Conservation (phyloP, 139 green algal genomes). For the Coelastrella sp. region DNA sequence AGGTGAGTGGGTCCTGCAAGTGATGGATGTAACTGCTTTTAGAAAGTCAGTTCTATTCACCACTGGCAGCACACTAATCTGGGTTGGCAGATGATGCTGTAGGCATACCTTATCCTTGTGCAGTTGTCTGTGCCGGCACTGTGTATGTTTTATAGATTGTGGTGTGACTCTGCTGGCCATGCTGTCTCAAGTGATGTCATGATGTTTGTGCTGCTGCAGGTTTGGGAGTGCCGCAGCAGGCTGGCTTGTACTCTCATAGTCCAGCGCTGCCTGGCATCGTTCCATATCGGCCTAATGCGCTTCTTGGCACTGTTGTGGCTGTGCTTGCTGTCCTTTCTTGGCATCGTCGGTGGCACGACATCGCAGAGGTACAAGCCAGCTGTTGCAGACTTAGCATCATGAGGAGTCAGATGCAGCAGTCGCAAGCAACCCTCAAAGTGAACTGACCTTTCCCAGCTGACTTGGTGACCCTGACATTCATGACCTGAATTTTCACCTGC, state of each 20-base stretch:
- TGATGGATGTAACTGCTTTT: background rate
- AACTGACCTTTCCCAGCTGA: too few species aligned
- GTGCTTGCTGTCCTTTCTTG: slow-evolving; percentile 74
- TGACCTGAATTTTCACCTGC: background rate
- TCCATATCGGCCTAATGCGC: slow-evolving; percentile 51
- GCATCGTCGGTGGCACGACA: slow-evolving; percentile 35
- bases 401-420: background rate
- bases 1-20: slow-evolving; percentile 48
- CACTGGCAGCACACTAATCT: background rate
- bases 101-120: background rate
- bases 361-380: slow-evolving; percentile 46
- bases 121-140: background rate
- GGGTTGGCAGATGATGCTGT: background rate
- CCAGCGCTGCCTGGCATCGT: slow-evolving; percentile 59
- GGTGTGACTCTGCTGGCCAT: background rate
- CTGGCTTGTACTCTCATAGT: slow-evolving; percentile 74
- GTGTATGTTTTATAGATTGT: too few species aligned
- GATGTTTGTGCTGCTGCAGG: slow-evolving; percentile 12
- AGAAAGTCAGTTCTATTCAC: background rate
- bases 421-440: too few species aligned
- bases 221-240: slow-evolving; percentile 79
- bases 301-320: slow-evolving; percentile 64
- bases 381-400: background rate
- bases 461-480: background rate
- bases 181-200: background rate